These are phyloP conservation scores for Chaetomium cochliodes DNA, from an alignment of 495 filamentous ascomycete genomes.

Conservation along the genomic window DNA sequence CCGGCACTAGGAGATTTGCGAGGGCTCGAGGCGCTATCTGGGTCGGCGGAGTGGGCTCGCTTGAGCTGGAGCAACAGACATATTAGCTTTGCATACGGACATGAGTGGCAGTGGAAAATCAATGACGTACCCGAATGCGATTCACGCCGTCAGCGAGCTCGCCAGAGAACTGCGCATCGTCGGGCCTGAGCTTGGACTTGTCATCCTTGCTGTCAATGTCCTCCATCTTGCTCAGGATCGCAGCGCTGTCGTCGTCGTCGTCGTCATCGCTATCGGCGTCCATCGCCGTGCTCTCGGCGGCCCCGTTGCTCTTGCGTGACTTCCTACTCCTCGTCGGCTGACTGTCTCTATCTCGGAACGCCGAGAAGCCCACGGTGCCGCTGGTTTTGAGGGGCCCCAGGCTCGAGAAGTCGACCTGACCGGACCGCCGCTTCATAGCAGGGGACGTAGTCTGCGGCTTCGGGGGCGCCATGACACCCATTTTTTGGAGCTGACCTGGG, in stretches of 20 bases:
- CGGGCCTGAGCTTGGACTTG: slow-evolving; percentile 57
- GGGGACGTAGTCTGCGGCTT: slow-evolving; percentile 59
- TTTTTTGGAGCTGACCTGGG: slow-evolving; percentile 86
- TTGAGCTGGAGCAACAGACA: slow-evolving; percentile 66
- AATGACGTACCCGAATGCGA: slow-evolving; percentile 76
- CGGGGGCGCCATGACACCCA: slow-evolving; percentile 72
- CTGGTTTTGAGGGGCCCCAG: slow-evolving; percentile 80
- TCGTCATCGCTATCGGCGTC: slow-evolving; percentile 63
- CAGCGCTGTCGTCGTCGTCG: slow-evolving; percentile 68
- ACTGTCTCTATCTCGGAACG: slow-evolving; percentile 73
- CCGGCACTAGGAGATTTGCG: slow-evolving; percentile 44
- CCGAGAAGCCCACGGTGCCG: slow-evolving; percentile 83
- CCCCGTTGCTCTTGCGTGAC: slow-evolving; percentile 55
- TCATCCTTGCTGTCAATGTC: slow-evolving; percentile 71
- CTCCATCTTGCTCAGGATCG: slow-evolving; percentile 63
- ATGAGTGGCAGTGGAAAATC: slow-evolving; percentile 15
- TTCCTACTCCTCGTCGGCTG: slow-evolving; percentile 51
- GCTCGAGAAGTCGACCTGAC: slow-evolving; percentile 76
- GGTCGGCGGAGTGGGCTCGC: slow-evolving; percentile 87
- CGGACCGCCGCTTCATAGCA: slow-evolving; percentile 66
- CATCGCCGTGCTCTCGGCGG: slow-evolving; percentile 39
- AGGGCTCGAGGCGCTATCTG: slow-evolving; percentile 50
- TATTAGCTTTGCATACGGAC: slow-evolving; percentile 21
- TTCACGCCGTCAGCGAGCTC: slow-evolving; percentile 88
- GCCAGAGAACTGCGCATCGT: slow-evolving; percentile 79